Conservation (phyloP, 331 rosid genomes). For the Cucumis variabilis region DNA sequence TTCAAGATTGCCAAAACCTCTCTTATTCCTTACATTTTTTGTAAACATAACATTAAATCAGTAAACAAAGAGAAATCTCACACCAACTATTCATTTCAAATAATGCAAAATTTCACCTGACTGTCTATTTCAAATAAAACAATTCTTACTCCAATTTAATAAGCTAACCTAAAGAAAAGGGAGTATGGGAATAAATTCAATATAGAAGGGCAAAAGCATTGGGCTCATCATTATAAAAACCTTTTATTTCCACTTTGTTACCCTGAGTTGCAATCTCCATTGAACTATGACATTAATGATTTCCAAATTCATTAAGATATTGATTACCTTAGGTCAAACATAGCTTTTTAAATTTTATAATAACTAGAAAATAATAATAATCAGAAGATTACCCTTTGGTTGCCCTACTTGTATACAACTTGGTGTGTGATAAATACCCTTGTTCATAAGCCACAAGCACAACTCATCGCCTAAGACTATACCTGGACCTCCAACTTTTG, state of each 20-base stretch:
- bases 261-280: constrained; percentile 24
- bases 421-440: not conserved
- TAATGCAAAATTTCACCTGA: too few species aligned
- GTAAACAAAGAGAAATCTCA: too few species aligned
- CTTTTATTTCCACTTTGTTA: constrained; percentile 28
- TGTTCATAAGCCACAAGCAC: not conserved
- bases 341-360: not conserved
- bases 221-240: not conserved
- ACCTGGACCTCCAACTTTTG: not conserved
- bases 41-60: too few species aligned
- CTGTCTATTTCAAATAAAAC: too few species aligned
- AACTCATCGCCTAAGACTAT: not conserved
- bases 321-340: not conserved
- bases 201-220: not conserved
- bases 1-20: too few species aligned
- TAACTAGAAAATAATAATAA: not conserved
- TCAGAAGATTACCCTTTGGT: not conserved
- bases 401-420: not conserved
- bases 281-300: constrained; percentile 9
- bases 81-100: too few species aligned
- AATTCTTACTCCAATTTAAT: not conserved
- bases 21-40: too few species aligned
- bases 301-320: not conserved
- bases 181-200: not conserved
- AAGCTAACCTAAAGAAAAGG: not conserved